Evolutionary conservation across 2,329 filamentous ascomycete genomes (phyloP).

Genomic region (Xenosphaeropsis pyriputrescens): DNA sequence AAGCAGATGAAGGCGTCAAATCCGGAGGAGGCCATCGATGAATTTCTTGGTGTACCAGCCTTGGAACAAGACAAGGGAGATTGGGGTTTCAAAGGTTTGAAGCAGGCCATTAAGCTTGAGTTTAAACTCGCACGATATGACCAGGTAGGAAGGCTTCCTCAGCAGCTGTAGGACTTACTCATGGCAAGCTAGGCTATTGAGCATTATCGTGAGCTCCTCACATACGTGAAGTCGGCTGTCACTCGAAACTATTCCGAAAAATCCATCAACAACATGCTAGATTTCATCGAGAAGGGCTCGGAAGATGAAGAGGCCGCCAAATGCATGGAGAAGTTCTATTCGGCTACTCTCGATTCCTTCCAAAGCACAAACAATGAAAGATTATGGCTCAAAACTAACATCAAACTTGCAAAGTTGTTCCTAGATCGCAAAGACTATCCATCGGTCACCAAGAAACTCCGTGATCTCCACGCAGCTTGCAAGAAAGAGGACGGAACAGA

Average conservation of each 20-base stretch:
- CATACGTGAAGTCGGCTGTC: constrained; percentile 92
- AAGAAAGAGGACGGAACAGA: constrained; percentile 76
- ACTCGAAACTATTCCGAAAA: constrained; percentile 98
- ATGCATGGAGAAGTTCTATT: constrained; percentile 93
- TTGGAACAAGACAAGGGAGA: constrained; percentile 87
- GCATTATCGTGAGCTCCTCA: constrained; percentile 89
- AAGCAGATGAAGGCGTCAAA: constrained; percentile 88
- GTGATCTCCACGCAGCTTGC: constrained; percentile 79
- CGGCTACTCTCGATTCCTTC: constrained; percentile 82
- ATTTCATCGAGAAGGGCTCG: constrained; percentile 88
- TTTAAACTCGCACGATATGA: constrained; percentile 85
- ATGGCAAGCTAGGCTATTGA: constrained; percentile 52
- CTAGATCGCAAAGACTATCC: constrained; percentile 82
- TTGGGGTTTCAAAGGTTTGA: constrained; percentile 96
- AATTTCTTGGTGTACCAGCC: constrained; percentile 78
- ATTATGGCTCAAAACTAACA: constrained; percentile 95
- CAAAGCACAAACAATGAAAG: constrained; percentile 96
- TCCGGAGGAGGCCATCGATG: constrained; percentile 75
- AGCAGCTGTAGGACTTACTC: not conserved
- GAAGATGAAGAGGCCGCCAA: constrained; percentile 56
- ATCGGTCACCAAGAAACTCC: constrained; percentile 66
- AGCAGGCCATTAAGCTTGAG: constrained; percentile 95
- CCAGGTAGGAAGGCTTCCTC: constrained; percentile 36
- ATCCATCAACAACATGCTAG: constrained; percentile 98
- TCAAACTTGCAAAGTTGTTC: constrained; percentile 85